Base-by-base conservation (phyloP, 2,329 filamentous ascomycete genomes). In the Cytospora piceicola region DNA sequence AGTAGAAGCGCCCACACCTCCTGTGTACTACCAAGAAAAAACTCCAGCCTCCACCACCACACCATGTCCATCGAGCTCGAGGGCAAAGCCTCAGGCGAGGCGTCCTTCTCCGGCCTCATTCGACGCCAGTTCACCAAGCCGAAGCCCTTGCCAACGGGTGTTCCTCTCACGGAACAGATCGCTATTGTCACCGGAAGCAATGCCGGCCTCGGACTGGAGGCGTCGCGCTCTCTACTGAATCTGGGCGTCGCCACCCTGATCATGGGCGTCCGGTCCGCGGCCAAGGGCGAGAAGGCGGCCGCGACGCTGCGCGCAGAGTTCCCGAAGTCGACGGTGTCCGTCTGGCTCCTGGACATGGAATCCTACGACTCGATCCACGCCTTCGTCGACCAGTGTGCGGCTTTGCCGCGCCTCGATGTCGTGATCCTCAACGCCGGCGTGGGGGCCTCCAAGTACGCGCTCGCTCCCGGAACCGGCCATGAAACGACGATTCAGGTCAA, bases 151-250 rank as follows among this genome's bases (percentile, higher is more conserved):
- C 32, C 32, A 34, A 34, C 32, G 32, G 32, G 32, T 34, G 32
- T 34, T 34, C 32, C 32, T 34, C 32, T 34, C 32, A 34, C 32
- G 32, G 32, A 34, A 34, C 61, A 76, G 54, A 77, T 74, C 0
- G 71, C 77, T 58, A 74, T 82, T 36, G 73, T 82, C 55, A 81
- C 79, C 0, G 81, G 80, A n/a, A 74, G 79, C 53, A 82, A 80
- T 63, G 72, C 72, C 5, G 80, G 81, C 1, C 71, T 83, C 0
- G 80, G 80, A 1, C 71, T 78, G 0, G 80, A 80, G 67, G 73
- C 79, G 0, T 74, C 75, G 15, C 72, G 73, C 1, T 77, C 82
- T 51, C 72, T 81, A 2, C 72, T 78, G 20, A 59, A 55, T 0
- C 73, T 79, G 2, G 75, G 76, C 1, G 67, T 77, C 4, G 70